These are phyloP conservation scores for Penicillium sp. DNA, from an alignment of 2,329 filamentous ascomycete species.

Conservation along the genomic window DNA sequence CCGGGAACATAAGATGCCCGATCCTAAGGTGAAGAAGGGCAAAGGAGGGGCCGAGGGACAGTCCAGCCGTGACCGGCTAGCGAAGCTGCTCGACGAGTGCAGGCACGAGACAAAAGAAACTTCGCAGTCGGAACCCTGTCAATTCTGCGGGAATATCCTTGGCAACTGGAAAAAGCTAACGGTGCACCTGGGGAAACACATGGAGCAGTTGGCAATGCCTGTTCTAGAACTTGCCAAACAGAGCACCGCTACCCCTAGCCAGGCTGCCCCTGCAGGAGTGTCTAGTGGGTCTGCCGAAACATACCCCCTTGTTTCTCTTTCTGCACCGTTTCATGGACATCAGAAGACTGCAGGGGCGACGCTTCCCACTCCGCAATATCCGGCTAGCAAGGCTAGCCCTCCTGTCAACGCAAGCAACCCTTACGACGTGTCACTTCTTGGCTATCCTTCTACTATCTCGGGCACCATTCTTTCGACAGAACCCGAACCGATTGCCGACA, in stretches of 20 bases:
- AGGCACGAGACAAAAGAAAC: conserved; percentile 65
- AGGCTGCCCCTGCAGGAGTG: conserved; percentile 7
- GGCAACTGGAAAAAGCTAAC: conserved; percentile 90
- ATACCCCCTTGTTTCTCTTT: not conserved
- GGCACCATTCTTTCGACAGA: conserved; percentile 28
- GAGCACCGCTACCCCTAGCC: conserved; percentile 34
- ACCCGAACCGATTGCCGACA: conserved; percentile 27
- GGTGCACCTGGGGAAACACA: conserved; percentile 90
- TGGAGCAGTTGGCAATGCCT: conserved; percentile 87
- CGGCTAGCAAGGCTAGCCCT: conserved; percentile 10
- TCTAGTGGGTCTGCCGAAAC: conserved; percentile 1
- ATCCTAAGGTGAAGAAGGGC: conserved; percentile 74
- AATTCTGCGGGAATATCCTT: conserved; percentile 81
- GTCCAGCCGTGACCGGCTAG: conserved; percentile 60
- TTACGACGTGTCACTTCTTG: conserved; percentile 12
- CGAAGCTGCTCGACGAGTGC: conserved; percentile 76
- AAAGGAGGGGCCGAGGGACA: conserved; percentile 46
- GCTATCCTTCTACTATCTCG: conserved; percentile 28
- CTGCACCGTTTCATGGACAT: conserved; percentile 7
- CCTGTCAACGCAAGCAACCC: conserved; percentile 7
- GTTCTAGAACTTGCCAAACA: conserved; percentile 59
- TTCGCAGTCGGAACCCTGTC: conserved; percentile 77
- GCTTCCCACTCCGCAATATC: conserved; percentile 13
- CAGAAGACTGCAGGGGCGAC: conserved; percentile 3
- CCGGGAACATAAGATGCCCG: conserved; percentile 81